phyloP scores from a whole-genome alignment of 2,329 filamentous ascomycete genomes.

The Monilinia aucupariae region DNA sequence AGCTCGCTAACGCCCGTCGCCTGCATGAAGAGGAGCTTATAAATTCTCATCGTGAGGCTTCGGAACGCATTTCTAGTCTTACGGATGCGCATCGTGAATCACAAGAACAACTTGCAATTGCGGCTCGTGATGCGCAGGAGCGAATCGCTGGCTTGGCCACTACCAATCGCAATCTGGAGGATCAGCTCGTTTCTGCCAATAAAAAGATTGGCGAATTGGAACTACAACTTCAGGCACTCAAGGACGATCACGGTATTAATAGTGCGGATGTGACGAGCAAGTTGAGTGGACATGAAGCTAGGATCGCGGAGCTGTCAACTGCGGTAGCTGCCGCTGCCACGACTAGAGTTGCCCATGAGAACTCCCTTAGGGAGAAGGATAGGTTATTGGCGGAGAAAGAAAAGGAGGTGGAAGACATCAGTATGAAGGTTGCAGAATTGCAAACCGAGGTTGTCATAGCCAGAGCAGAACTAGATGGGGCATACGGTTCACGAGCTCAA shows the following conservation, averaged over 20 bases:
- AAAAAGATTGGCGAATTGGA: constrained; percentile 33
- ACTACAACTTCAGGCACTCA: constrained; percentile 32
- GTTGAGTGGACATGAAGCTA: constrained; percentile 29
- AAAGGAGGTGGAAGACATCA: constrained; percentile 49
- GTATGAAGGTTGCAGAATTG: constrained; percentile 58
- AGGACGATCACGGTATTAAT: constrained; percentile 29
- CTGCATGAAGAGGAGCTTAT: constrained; percentile 12
- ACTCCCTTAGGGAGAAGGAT: constrained; percentile 25
- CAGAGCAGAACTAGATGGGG: constrained; percentile 84
- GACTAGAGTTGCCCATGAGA: constrained; percentile 24
- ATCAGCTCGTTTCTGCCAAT: constrained; percentile 25
- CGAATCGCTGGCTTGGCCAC: constrained; percentile 12
- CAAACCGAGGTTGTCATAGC: constrained; percentile 84
- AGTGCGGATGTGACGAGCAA: constrained; percentile 31
- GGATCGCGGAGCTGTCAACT: constrained; percentile 27
- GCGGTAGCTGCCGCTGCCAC: constrained; percentile 27
- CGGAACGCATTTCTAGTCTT: constrained; percentile 10
- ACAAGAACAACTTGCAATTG: constrained; percentile 8
- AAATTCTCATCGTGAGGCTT: constrained; percentile 13
- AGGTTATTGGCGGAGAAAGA: constrained; percentile 38
- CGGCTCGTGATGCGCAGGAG: constrained; percentile 13
- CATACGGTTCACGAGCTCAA: constrained; percentile 74
- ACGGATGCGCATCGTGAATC: not conserved
- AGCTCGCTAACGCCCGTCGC: constrained; percentile 16
- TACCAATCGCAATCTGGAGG: constrained; percentile 7